Base-by-base conservation (phyloP, 2,329 filamentous ascomycete genomes). In the Colletotrichum musicola region DNA sequence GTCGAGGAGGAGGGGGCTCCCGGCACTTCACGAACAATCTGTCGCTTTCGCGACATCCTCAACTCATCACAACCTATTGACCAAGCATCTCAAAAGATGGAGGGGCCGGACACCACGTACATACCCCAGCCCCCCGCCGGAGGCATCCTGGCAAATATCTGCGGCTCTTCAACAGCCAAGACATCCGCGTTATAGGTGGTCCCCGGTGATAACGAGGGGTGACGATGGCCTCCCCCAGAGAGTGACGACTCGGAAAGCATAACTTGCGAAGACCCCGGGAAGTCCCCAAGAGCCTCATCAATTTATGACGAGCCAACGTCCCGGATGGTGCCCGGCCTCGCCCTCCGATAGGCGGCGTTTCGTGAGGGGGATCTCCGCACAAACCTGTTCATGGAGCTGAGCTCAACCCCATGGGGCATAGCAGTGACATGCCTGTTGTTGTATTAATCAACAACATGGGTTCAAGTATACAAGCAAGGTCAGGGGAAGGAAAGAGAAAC, bases 211-310 rank as follows among this genome's bases (percentile, higher is more conserved):
- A 22, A 22, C n/a, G 6, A 30, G 13, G 40, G 40, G 22, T 56
- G 53, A 65, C 40, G 20, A 38, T 35, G 25, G 25, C 46, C n/a
- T 49, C n/a, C 18, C 35, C 46, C 18, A 30, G 6, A 60, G 42
- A 10, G 42, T 55, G 65, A 55, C 61, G 54, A 65, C 49, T 25
- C n/a, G 40, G 44, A 60, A 55, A 59, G 65, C 18, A 42, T 44
- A 65, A 44, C 46, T 65, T 50, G 54, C 49, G 54, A 64, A 30
- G 16, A 22, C 42, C 12, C 49, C 9, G 25, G 47, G 40, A 46
- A 67, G 30, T 6, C 25, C n/a, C 9, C 53, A 27, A 16, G 25
- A 14, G 22, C 16, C 35, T 53, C 12, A 40, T 20, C 49, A 46
- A 6, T n/a, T n/a, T 0, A 46, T 35, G 30, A 16, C 35, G 44